Evolutionary conservation across 2,329 filamentous ascomycete genomes (phyloP).

Genomic region (Hyphodiscus sp.): DNA sequence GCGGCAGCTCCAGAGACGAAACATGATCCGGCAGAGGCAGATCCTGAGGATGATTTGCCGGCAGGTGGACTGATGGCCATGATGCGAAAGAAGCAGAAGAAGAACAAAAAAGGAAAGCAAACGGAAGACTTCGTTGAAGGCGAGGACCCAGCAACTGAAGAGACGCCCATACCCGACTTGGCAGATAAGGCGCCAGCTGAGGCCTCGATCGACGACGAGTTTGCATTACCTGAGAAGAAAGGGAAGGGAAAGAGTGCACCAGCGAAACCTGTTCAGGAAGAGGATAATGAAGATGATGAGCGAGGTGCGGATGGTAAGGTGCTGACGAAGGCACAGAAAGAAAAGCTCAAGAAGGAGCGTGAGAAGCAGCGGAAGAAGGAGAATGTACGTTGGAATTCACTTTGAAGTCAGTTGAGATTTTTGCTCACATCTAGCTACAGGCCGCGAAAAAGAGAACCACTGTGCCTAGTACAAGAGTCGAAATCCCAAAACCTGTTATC

Average conservation of each 20-base stretch:
- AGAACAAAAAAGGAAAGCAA: constrained; percentile 46
- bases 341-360: constrained; percentile 94
- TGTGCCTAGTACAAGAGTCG: constrained; percentile 46
- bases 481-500: constrained; percentile 46
- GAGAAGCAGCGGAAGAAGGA: constrained; percentile 99
- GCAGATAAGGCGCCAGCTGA: constrained; percentile 70
- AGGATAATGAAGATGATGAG: constrained; percentile 41
- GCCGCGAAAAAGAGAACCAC: constrained; percentile 77
- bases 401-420: neutral
- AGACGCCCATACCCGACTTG: constrained; percentile 38
- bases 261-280: constrained; percentile 36
- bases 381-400: constrained; percentile 54
- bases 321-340: constrained; percentile 97
- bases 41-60: constrained; percentile 43
- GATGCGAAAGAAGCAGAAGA: constrained; percentile 78
- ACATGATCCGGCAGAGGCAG: constrained; percentile 41
- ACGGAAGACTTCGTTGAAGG: constrained; percentile 75
- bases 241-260: constrained; percentile 56
- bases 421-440: constrained; percentile 34
- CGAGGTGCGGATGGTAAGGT: constrained; percentile 57
- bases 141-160: constrained; percentile 47
- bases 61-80: constrained; percentile 67
- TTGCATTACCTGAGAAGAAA: constrained; percentile 70
- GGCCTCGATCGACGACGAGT: constrained; percentile 78
- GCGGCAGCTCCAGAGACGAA: constrained; percentile 38